Conservation (phyloP, 140 eudicot species). For the Anethum foeniculum region DNA sequence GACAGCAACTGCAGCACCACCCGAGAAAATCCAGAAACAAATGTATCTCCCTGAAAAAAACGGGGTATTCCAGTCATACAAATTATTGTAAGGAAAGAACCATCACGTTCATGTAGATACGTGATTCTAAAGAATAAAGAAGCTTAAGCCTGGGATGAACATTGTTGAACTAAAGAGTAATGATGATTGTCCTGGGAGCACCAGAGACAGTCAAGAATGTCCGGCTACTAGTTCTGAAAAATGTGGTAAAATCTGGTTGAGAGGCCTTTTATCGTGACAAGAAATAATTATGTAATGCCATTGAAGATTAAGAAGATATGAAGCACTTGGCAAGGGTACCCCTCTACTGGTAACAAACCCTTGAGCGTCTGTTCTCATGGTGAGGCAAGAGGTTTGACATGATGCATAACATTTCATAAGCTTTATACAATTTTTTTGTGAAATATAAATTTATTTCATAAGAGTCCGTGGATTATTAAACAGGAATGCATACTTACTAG, state of each 20-base stretch:
- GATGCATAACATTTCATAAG: too few species aligned
- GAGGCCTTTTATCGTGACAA: neutral
- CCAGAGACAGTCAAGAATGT: neutral
- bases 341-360: too few species aligned
- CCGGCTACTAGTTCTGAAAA: neutral
- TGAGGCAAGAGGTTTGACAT: too few species aligned
- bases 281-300: too few species aligned
- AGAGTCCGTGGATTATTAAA: too few species aligned
- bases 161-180: neutral
- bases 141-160: neutral
- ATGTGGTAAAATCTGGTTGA: neutral
- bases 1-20: too few species aligned
- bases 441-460: too few species aligned
- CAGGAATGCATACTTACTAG: conserved; percentile 40
- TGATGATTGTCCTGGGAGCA: neutral
- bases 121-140: too few species aligned
- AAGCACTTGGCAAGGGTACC: neutral
- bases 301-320: neutral
- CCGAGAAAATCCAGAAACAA: conserved; percentile 56
- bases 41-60: conserved; percentile 53
- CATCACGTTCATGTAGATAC: too few species aligned
- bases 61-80: neutral
- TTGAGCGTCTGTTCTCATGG: too few species aligned
- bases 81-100: too few species aligned
- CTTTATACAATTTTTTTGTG: too few species aligned